Evolutionary conservation across 169 alveolate genomes (phyloP), one percentile per base, ranked within the genome.

Genomic region (Cryptosporidium felis): DNA sequence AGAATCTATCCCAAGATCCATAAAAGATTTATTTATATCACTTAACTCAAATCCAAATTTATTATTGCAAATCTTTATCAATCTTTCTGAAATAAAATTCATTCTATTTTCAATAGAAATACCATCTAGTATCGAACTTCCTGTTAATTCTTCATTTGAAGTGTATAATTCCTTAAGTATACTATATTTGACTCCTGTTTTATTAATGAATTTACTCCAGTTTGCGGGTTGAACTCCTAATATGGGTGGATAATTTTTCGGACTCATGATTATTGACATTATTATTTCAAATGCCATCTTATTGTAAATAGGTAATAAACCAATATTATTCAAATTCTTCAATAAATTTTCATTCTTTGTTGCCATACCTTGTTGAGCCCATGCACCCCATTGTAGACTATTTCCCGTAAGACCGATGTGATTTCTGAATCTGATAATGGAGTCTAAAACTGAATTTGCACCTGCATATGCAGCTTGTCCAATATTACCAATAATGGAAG

Each of bases 331-430:
- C 28, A 74, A 49, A 34, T 56, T 42, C 10, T 18, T 74, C 5
- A 36, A 51, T 18, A 74, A 40, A 34, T 40, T 40, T 23, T 74
- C 61, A 56, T 74, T 74, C 26, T 36, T 14, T 8, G n/a, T 36
- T 59, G 80, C 89, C 89, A 80, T 80, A 16, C 89, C 89, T 56
- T 80, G 89, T 56, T 80, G 80, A 21, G 63, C 59, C 89, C 89
- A 80, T 18, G 89, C 67, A 47, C 89, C 89, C 89, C 89, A 80
- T 42, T 80, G 89, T 62, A 80, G 23, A 28, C 89, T 80, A 28
- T 32, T 34, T 16, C 89, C 89, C 0, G 66, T 5, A 6, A 58
- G 16, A 36, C 89, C 89, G 8, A 80, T 5, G n/a, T n/a, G 16
- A 6, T 56, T 62, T 51, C 89, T 62, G 45, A 38, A 80, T 2